Evolutionary conservation across 2,329 filamentous ascomycete species (phyloP).

Genomic region (Penicillium crustosum): DNA sequence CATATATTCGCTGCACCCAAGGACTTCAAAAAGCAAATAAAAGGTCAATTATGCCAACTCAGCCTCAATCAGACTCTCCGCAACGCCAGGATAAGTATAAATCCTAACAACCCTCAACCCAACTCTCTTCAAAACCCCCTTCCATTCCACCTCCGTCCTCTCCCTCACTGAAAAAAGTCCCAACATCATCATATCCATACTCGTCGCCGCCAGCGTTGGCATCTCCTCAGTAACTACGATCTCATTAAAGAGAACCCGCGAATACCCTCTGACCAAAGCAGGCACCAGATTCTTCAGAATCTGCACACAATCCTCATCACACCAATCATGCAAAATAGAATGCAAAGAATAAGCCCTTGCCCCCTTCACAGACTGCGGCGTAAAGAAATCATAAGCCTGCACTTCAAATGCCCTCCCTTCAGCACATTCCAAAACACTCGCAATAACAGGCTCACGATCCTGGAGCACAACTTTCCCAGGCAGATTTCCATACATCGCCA

Average conservation of each 20-base stretch:
- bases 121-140: background rate
- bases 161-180: background rate
- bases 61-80: background rate
- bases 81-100: background rate
- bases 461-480: background rate
- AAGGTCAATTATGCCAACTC: background rate
- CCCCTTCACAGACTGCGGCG: background rate
- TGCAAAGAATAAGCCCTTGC: background rate
- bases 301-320: background rate
- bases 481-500: background rate
- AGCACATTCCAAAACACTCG: background rate
- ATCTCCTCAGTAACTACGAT: slow-evolving; percentile 17
- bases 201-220: background rate
- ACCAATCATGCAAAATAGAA: background rate
- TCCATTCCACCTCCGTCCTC: background rate
- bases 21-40: background rate
- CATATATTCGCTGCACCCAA: too few species aligned
- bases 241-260: background rate
- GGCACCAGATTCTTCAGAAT: background rate
- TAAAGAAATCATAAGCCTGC: background rate
- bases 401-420: background rate
- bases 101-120: background rate
- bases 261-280: background rate
- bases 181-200: background rate
- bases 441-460: background rate